Conservation (phyloP, 441 rosid genomes). For the Breynia disticha region DNA sequence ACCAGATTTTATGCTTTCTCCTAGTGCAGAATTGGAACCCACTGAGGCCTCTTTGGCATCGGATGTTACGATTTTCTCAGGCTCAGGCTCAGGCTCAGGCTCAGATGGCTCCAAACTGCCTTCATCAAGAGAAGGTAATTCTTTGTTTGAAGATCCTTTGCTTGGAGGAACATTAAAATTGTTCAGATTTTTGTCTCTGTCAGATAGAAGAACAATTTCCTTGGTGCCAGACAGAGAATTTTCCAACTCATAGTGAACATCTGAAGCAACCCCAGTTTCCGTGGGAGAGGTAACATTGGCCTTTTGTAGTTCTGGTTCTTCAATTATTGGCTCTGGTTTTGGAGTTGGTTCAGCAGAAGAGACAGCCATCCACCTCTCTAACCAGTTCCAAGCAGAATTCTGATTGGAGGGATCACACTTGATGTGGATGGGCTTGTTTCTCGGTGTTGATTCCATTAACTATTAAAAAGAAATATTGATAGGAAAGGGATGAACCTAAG, state of each 20-base stretch:
- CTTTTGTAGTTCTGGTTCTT: constrained; percentile 20
- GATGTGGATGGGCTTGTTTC: constrained; percentile 51
- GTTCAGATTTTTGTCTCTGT: constrained; percentile 33
- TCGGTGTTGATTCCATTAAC: constrained; percentile 79
- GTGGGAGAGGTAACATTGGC: constrained; percentile 16
- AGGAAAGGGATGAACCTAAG: constrained; percentile 1
- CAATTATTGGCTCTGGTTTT: constrained; percentile 14
- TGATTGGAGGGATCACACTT: constrained; percentile 79
- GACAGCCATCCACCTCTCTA: constrained; percentile 92
- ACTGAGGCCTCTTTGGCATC: constrained; percentile 29
- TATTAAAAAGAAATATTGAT: constrained; percentile 15
- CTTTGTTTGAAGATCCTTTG: too few relatives aligned
- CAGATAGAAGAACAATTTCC: constrained; percentile 23
- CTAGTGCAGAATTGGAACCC: constrained; percentile 23
- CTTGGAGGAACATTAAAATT: constrained; percentile 24
- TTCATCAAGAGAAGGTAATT: constrained; percentile 17
- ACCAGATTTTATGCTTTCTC: constrained; percentile 17
- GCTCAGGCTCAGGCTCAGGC: constrained; percentile 31
- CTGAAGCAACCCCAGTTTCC: constrained; percentile 24
- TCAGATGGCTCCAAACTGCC: constrained; percentile 29
- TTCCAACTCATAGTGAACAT: constrained; percentile 22
- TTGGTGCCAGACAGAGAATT: constrained; percentile 19
- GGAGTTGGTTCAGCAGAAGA: constrained; percentile 39
- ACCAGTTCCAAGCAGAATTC: constrained; percentile 83
- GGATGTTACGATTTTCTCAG: constrained; percentile 23